phyloP scores from a whole-genome alignment of 2,329 filamentous ascomycete genomes.

The Epichloe sylvatica region DNA sequence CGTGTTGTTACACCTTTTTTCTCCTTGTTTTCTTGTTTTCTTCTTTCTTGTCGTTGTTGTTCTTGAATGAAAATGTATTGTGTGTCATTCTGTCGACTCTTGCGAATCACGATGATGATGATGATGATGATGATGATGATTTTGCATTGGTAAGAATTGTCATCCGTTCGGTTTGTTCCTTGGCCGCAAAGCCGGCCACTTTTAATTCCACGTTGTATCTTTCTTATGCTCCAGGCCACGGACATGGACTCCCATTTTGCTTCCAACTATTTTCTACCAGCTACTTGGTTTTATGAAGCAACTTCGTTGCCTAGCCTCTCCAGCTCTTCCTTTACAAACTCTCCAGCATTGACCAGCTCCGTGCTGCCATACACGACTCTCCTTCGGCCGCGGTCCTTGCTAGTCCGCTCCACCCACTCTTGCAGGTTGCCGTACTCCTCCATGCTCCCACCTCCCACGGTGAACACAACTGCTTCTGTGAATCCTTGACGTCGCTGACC shows the following conservation, averaged over 20 bases:
- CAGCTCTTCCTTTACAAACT: constrained; percentile 51
- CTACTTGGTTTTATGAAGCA: constrained; percentile 15
- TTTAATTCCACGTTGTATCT: neutral
- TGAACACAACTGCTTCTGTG: constrained; percentile 84
- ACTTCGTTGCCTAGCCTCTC: constrained; percentile 48
- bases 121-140: neutral
- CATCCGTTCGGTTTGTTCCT: neutral
- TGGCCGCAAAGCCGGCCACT: neutral
- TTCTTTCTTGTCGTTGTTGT: neutral
- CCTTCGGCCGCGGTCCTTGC: constrained; percentile 52
- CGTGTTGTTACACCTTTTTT: too few species aligned
- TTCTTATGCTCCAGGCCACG: neutral
- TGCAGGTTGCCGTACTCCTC: constrained; percentile 96
- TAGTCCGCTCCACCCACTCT: constrained; percentile 79
- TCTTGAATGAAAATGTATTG: neutral
- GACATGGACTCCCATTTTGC: too few species aligned
- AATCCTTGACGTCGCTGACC: constrained; percentile 83
- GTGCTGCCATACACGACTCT: constrained; percentile 92
- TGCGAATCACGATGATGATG: neutral
- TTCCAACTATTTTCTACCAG: neutral
- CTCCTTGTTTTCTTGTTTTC: too few species aligned
- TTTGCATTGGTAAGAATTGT: neutral
- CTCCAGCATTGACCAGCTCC: constrained; percentile 56
- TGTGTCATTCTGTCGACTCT: neutral
- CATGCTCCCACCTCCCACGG: constrained; percentile 92